Evolutionary conservation across 345 rosid species (phyloP).

Genomic region (Eucalyptus paniculata): DNA sequence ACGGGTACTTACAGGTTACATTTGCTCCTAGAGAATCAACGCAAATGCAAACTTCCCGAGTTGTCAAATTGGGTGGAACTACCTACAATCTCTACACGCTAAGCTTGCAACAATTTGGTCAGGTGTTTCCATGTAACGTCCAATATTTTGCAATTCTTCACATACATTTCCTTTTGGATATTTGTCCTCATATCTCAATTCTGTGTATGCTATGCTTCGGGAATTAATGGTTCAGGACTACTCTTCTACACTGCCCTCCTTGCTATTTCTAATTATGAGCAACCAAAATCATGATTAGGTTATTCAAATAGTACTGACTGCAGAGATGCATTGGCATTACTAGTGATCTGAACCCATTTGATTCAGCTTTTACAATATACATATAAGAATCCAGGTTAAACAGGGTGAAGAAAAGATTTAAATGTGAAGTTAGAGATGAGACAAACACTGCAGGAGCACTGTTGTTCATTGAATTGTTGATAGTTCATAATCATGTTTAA

Average conservation of each 20-base stretch:
- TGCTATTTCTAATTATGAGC: background rate
- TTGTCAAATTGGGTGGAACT: conserved; percentile 23
- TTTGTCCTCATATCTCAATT: background rate
- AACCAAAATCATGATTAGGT: background rate
- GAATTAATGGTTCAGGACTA: background rate
- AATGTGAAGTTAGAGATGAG: background rate
- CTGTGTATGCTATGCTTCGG: background rate
- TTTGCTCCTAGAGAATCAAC: conserved; percentile 9
- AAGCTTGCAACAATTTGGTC: conserved; percentile 27
- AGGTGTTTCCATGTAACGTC: conserved; percentile 19
- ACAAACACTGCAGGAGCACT: background rate
- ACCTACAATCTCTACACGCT: conserved; percentile 18
- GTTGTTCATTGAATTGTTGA: background rate
- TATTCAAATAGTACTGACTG: background rate
- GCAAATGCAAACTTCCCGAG: background rate
- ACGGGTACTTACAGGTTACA: conserved; percentile 10
- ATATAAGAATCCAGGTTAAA: background rate
- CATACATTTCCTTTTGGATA: background rate
- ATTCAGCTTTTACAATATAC: background rate
- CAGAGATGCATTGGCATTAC: background rate
- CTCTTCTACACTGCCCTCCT: background rate
- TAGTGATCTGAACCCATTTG: background rate
- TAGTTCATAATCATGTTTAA: background rate
- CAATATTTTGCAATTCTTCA: background rate
- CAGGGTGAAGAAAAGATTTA: background rate